Evolutionary conservation across 192 early-diverging fungal genomes (phyloP).

Genomic region (Geranomyces variabilis): DNA sequence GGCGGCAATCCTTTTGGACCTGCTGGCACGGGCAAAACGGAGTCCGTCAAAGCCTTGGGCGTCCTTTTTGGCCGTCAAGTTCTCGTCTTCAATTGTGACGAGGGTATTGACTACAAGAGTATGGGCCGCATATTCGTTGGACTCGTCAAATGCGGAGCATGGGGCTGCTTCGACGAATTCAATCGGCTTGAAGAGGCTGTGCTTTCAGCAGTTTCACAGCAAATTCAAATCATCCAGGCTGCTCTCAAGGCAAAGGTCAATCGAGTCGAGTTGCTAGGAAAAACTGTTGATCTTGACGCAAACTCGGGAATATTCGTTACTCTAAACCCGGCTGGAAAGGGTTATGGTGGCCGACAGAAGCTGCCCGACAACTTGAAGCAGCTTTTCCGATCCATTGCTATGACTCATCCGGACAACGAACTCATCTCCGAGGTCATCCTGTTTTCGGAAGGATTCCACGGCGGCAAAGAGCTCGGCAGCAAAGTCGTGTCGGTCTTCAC

Average conservation of each 20-base stretch:
- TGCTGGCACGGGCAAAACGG: conserved; percentile 65
- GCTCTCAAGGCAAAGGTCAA: conserved; percentile 50
- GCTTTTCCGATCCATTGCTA: conserved; percentile 62
- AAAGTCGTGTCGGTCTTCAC: conserved; percentile 64
- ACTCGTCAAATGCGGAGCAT: conserved; percentile 63
- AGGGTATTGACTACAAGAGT: conserved; percentile 68
- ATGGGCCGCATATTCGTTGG: conserved; percentile 69
- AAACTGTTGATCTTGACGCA: conserved; percentile 49
- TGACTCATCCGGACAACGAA: conserved; percentile 67
- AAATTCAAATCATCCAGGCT: conserved; percentile 65
- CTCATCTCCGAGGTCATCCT: conserved; percentile 63
- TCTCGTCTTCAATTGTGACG: conserved; percentile 67
- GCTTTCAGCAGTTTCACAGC: conserved; percentile 64
- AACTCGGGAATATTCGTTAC: conserved; percentile 69
- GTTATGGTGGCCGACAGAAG: conserved; percentile 64
- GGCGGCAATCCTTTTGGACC: conserved; percentile 69
- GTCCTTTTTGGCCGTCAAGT: conserved; percentile 63
- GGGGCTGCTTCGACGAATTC: conserved; percentile 70
- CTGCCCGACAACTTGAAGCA: conserved; percentile 67
- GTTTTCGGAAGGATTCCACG: conserved; percentile 62
- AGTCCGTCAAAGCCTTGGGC: conserved; percentile 62
- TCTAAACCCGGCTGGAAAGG: conserved; percentile 65
- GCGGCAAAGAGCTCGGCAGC: conserved; percentile 55
- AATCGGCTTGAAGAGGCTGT: conserved; percentile 65
- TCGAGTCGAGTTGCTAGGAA: conserved; percentile 48